Evolutionary conservation across 108 stramenopile genomes (phyloP).

Genomic region (Pseudonitzschia multistriata): DNA sequence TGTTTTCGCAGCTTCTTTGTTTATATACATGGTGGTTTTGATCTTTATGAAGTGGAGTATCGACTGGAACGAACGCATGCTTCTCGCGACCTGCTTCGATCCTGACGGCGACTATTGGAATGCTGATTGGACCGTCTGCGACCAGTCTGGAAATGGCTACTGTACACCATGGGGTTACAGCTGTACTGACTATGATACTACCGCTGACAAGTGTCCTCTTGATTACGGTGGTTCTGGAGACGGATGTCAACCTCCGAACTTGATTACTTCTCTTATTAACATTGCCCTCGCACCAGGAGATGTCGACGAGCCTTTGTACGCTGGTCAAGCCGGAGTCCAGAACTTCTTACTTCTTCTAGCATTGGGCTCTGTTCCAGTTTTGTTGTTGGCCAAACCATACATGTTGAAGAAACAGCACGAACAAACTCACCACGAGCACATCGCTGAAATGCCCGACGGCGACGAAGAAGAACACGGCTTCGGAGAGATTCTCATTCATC

Average conservation of each 20-base stretch:
- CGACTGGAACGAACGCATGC: slow-evolving; percentile 96
- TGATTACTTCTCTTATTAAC: slow-evolving; percentile 96
- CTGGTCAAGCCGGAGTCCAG: slow-evolving; percentile 87
- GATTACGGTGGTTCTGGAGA: slow-evolving; percentile 91
- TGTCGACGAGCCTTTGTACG: slow-evolving; percentile 94
- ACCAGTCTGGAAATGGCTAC: slow-evolving; percentile 45
- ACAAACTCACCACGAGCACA: slow-evolving; percentile 33
- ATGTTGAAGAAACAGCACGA: slow-evolving; percentile 59
- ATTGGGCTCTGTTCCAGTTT: slow-evolving; percentile 88
- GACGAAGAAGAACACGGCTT: slow-evolving; percentile 83
- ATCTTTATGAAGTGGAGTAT: slow-evolving; percentile 99
- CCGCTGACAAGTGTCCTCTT: slow-evolving; percentile 83
- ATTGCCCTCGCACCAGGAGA: slow-evolving; percentile 93
- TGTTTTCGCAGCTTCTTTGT: slow-evolving; percentile 88
- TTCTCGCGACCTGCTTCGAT: slow-evolving; percentile 88
- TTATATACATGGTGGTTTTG: slow-evolving; percentile 96
- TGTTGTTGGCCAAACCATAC: slow-evolving; percentile 94
- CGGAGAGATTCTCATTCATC: slow-evolving; percentile 93
- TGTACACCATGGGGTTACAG: slow-evolving; percentile 85
- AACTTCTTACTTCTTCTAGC: slow-evolving; percentile 86
- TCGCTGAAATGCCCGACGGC: slow-evolving; percentile 57
- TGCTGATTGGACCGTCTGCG: slow-evolving; percentile 72
- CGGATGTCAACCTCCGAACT: slow-evolving; percentile 96
- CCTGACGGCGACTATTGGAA: slow-evolving; percentile 66
- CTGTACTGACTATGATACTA: slow-evolving; percentile 61